Conservation (phyloP, 2,329 filamentous ascomycete genomes). For the Nemania sp. region DNA sequence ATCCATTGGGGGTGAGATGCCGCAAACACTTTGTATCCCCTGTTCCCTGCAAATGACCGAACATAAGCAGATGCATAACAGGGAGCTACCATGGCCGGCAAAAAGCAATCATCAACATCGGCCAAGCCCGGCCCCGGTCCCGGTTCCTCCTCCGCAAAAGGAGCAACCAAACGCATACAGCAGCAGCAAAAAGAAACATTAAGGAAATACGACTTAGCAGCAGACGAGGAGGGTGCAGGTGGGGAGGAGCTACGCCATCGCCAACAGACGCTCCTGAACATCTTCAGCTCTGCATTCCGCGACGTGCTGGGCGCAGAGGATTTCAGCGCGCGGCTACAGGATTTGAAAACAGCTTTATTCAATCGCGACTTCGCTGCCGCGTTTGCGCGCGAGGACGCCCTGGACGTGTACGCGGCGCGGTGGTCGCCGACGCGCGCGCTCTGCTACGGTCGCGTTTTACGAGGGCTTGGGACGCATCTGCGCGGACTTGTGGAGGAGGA, state of each 20-base stretch:
- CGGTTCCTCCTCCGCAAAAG: conserved; percentile 9
- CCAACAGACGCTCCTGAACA: conserved; percentile 32
- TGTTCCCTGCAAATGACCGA: too few relatives aligned
- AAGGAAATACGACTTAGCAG: too few relatives aligned
- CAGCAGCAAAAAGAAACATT: too few relatives aligned
- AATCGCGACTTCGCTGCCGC: conserved; percentile 81
- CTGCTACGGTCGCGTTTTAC: conserved; percentile 69
- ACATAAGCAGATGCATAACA: too few relatives aligned
- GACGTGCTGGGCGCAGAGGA: conserved; percentile 49
- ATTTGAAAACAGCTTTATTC: conserved; percentile 83
- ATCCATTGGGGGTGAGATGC: too few relatives aligned
- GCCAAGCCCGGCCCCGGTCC: too few relatives aligned
- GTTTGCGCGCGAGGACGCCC: conserved; percentile 67
- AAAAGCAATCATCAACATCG: conserved; percentile 12
- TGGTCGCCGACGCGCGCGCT: conserved; percentile 90
- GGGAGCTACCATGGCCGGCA: conserved; percentile 9
- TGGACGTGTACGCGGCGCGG: conserved; percentile 82
- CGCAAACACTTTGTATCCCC: too few relatives aligned
- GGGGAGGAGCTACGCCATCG: conserved; percentile 17
- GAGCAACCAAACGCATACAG: conserved; percentile 6
- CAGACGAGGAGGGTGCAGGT: neutral
- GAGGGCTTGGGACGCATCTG: conserved; percentile 38
- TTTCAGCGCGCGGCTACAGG: conserved; percentile 66
- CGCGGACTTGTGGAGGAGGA: conserved; percentile 13
- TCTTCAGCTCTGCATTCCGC: conserved; percentile 55